These are phyloP conservation scores for Exserohilum rostratum DNA, from an alignment of 2,329 filamentous ascomycete genomes.

Conservation along the genomic window DNA sequence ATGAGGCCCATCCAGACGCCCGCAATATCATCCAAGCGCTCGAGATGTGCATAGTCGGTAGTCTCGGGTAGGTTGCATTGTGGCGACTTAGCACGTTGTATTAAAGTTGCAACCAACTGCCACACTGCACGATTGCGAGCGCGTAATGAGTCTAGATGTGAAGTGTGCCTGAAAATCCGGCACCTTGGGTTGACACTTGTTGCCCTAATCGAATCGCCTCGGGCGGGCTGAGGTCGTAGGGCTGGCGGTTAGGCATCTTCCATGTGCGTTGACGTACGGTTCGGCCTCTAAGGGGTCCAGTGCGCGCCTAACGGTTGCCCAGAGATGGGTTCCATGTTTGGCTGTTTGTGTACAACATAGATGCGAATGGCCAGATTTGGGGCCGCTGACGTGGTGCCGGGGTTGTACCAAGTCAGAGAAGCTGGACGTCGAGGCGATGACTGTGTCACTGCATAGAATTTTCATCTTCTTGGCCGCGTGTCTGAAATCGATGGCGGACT, in stretches of 20 bases:
- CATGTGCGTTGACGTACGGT: conserved; percentile 18
- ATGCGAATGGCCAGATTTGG: conserved; percentile 13
- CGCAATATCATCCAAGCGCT: conserved; percentile 21
- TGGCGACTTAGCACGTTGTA: conserved; percentile 23
- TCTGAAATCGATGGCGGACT: conserved; percentile 6
- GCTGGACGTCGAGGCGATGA: conserved; percentile 4
- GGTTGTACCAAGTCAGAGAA: conserved; percentile 7
- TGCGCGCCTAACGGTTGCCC: conserved; percentile 33
- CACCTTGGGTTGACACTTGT: conserved; percentile 17
- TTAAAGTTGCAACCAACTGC: conserved; percentile 37
- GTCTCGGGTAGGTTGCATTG: conserved; percentile 10
- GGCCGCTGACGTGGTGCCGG: conserved; percentile 13
- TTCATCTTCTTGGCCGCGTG: neutral
- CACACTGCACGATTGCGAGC: conserved; percentile 19
- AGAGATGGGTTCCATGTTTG: conserved; percentile 23
- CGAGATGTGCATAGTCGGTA: conserved; percentile 3
- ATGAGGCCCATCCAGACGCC: conserved; percentile 19
- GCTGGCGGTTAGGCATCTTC: conserved; percentile 38
- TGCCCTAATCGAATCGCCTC: neutral
- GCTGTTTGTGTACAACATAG: conserved; percentile 19
- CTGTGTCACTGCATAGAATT: neutral
- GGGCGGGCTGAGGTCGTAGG: conserved; percentile 24
- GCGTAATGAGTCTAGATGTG: conserved; percentile 24
- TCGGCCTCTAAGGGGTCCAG: conserved; percentile 30
- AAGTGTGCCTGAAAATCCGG: conserved; percentile 29